A percentile compares a stretch with the other conserved stretches of the same genome.
phyloP scores from a whole-genome alignment of 768 basidiomycete species.

The Leccinum obscurum region DNA sequence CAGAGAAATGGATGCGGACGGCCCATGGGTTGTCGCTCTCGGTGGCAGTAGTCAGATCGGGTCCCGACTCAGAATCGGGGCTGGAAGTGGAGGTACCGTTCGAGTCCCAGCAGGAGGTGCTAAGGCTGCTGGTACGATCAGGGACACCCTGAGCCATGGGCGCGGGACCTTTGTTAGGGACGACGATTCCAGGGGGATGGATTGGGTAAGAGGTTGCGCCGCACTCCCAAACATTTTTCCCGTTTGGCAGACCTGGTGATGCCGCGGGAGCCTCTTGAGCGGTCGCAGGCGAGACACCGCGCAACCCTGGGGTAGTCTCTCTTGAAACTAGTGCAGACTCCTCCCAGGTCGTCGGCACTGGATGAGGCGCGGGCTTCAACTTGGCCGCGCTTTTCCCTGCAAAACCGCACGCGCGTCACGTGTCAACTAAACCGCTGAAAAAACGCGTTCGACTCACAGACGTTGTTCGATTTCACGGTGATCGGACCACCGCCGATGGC shows the following conservation, averaged over 20 bases:
- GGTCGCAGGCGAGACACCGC: conserved; percentile 3
- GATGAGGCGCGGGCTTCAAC: conserved; percentile 1
- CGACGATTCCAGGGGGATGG: conserved; percentile 15
- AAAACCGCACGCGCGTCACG: background rate
- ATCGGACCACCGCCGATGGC: conserved; percentile 31
- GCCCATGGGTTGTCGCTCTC: conserved; percentile 27
- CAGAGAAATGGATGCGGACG: conserved; percentile 25
- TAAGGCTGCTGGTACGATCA: conserved; percentile 12
- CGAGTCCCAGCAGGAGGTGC: conserved; percentile 26
- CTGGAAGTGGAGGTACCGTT: conserved; percentile 24
- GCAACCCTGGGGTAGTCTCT: conserved; percentile 15
- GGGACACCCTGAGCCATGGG: background rate
- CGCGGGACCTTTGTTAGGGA: conserved; percentile 1
- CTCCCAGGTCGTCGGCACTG: conserved; percentile 22
- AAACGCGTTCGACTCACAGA: conserved; percentile 24
- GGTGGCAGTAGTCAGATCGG: conserved; percentile 23
- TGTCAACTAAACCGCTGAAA: background rate
- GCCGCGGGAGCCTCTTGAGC: conserved; percentile 5
- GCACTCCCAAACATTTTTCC: conserved; percentile 13
- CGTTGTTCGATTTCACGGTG: conserved; percentile 27
- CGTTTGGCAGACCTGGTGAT: conserved; percentile 14
- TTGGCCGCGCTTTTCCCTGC: conserved; percentile 19
- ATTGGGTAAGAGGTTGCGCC: conserved; percentile 9
- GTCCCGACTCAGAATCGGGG: conserved; percentile 29
- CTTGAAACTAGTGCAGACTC: conserved; percentile 18